phyloP scores from a whole-genome alignment of 495 filamentous ascomycete genomes.

The Cercophora sp. region DNA sequence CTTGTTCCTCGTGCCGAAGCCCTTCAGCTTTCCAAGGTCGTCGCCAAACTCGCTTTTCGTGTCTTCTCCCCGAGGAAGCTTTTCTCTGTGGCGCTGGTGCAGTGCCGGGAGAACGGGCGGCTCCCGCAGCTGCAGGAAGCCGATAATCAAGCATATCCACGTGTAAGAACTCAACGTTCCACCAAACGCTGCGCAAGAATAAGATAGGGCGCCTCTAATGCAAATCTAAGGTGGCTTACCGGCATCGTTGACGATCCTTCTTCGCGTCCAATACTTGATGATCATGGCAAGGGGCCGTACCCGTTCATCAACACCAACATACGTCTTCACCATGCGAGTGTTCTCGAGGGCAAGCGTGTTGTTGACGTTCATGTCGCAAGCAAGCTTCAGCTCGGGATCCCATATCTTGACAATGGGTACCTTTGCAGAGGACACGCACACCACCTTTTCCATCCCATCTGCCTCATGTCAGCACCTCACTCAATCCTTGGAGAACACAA shows the following conservation, averaged over 20 bases:
- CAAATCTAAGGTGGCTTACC: slow-evolving; percentile 51
- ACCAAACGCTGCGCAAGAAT: slow-evolving; percentile 62
- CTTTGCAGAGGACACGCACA: slow-evolving; percentile 89
- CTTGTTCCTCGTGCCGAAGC: slow-evolving; percentile 75
- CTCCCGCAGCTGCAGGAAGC: slow-evolving; percentile 86
- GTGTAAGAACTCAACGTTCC: slow-evolving; percentile 97
- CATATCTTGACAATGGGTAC: slow-evolving; percentile 99
- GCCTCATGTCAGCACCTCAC: slow-evolving; percentile 23
- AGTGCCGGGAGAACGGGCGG: slow-evolving; percentile 85
- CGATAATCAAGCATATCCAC: slow-evolving; percentile 99
- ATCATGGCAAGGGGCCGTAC: slow-evolving; percentile 92
- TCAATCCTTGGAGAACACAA: background rate
- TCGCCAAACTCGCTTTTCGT: slow-evolving; percentile 76
- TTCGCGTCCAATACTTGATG: slow-evolving; percentile 94
- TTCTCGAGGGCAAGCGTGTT: slow-evolving; percentile 93
- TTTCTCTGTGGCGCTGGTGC: slow-evolving; percentile 69
- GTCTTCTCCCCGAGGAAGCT: slow-evolving; percentile 54
- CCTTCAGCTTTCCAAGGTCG: slow-evolving; percentile 65
- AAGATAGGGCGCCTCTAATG: slow-evolving; percentile 5
- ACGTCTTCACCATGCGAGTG: slow-evolving; percentile 96
- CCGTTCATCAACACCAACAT: slow-evolving; percentile 87
- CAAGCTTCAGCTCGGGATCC: slow-evolving; percentile 86
- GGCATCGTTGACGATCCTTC: slow-evolving; percentile 89
- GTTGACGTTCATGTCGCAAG: slow-evolving; percentile 99
- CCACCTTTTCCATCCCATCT: slow-evolving; percentile 96